These are phyloP conservation scores for Vanrija sp. DNA, from an alignment of 1,284 basidiomycete genomes.

Conservation along the genomic window DNA sequence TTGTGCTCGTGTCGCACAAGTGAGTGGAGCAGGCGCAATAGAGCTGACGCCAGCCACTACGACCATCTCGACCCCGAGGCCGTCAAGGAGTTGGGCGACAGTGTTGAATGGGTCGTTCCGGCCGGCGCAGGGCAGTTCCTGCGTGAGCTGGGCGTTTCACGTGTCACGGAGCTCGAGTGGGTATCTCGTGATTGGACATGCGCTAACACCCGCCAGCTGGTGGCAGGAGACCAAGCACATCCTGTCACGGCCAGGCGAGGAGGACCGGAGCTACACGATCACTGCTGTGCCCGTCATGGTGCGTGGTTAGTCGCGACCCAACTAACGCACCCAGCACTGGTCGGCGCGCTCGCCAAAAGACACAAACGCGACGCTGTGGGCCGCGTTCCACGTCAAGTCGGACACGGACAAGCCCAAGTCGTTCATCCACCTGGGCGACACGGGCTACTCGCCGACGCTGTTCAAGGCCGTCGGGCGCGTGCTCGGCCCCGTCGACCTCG, in stretches of 20 bases:
- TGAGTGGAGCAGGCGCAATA: slow-evolving; percentile 14
- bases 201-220: slow-evolving; percentile 29
- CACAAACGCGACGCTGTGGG: slow-evolving; percentile 53
- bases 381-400: slow-evolving; percentile 47
- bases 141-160: slow-evolving; percentile 35
- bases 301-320: slow-evolving; percentile 25
- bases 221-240: slow-evolving; percentile 42
- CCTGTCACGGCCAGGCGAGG: slow-evolving; percentile 22
- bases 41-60: slow-evolving; percentile 34
- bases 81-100: slow-evolving; percentile 43
- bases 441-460: slow-evolving; percentile 49
- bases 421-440: slow-evolving; percentile 52
- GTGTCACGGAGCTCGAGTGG: slow-evolving; percentile 47
- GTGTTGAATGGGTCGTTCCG: slow-evolving; percentile 46
- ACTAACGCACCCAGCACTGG: slow-evolving; percentile 43
- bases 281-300: slow-evolving; percentile 42
- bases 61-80: slow-evolving; percentile 47
- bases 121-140: slow-evolving; percentile 41
- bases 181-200: too few relatives aligned
- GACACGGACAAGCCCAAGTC: slow-evolving; percentile 25
- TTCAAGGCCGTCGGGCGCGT: slow-evolving; percentile 50
- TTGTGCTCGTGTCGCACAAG: slow-evolving; percentile 53
- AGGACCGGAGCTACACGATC: slow-evolving; percentile 35
- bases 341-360: slow-evolving; percentile 50
- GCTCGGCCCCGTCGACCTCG: slow-evolving; percentile 50